These are phyloP conservation scores for Penicillium atrosanguineum DNA, from an alignment of 495 filamentous ascomycete genomes.

Conservation along the genomic window DNA sequence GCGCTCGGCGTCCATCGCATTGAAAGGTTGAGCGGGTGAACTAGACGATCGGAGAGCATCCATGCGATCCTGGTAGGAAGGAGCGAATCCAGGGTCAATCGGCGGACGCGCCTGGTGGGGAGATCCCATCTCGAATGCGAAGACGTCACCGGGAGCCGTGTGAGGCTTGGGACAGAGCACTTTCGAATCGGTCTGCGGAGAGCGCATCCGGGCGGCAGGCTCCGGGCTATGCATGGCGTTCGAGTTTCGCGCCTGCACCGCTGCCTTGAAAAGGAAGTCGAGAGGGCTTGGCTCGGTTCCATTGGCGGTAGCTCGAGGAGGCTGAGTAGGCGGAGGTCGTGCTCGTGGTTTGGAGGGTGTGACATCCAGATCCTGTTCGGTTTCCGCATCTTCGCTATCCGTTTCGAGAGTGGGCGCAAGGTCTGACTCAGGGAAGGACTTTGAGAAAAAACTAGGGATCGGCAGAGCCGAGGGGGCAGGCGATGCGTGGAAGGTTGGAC, in stretches of 20 bases:
- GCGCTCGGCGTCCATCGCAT: slow-evolving; percentile 38
- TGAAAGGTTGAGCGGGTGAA: slow-evolving; percentile 16
- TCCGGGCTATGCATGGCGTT: slow-evolving; percentile 45
- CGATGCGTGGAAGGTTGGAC: slow-evolving; percentile 92
- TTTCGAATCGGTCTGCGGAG: slow-evolving; percentile 39
- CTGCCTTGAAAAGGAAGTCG: slow-evolving; percentile 84
- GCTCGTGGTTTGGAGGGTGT: slow-evolving; percentile 42
- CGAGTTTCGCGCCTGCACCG: slow-evolving; percentile 59
- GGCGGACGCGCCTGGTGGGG: slow-evolving; percentile 35
- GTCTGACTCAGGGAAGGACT: slow-evolving; percentile 62
- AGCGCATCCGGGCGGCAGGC: slow-evolving; percentile 32
- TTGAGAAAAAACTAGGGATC: slow-evolving; percentile 89
- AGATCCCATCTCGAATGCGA: slow-evolving; percentile 65
- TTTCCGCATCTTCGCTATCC: slow-evolving; percentile 38
- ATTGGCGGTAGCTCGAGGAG: background rate
- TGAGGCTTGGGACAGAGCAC: slow-evolving; percentile 20
- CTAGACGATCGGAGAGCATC: slow-evolving; percentile 48
- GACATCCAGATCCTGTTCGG: slow-evolving; percentile 30
- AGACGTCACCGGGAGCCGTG: slow-evolving; percentile 52
- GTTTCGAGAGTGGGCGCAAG: slow-evolving; percentile 36
- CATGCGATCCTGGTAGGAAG: slow-evolving; percentile 65
- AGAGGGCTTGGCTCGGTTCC: slow-evolving; percentile 59
- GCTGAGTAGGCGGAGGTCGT: slow-evolving; percentile 13
- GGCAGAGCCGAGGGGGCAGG: slow-evolving; percentile 91
- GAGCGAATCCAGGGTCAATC: slow-evolving; percentile 64